These are phyloP conservation scores for Umbellularia californica DNA, from an alignment of 164 flowering plant genomes.

Conservation along the genomic window DNA sequence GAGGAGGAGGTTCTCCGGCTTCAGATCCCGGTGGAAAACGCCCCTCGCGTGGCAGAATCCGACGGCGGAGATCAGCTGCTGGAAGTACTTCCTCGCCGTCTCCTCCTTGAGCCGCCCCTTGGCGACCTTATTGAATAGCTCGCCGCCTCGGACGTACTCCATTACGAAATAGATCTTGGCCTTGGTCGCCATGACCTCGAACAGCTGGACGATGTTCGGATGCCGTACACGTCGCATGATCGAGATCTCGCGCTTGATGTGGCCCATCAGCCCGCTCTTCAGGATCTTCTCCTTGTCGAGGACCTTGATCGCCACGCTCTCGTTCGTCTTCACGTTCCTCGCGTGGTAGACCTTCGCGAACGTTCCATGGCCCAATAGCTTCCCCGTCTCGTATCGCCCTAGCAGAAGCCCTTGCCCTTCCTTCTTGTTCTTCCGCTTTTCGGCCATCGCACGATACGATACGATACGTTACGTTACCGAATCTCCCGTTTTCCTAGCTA, in stretches of 20 bases:
- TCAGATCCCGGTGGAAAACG: conserved; percentile 33
- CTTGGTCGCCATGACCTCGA: conserved; percentile 41
- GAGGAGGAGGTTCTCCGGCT: conserved; percentile 34
- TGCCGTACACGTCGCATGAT: conserved; percentile 32
- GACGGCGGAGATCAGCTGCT: conserved; percentile 37
- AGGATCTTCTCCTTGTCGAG: conserved; percentile 31
- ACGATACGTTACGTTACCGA: not conserved
- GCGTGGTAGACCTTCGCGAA: conserved; percentile 29
- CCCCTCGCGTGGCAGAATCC: conserved; percentile 38
- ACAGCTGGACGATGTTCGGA: conserved; percentile 36
- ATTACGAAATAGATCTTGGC: conserved; percentile 42
- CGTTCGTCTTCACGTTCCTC: conserved; percentile 14
- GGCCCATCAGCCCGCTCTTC: conserved; percentile 21
- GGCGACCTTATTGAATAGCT: conserved; percentile 27
- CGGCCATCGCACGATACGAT: not conserved
- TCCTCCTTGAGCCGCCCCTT: conserved; percentile 32
- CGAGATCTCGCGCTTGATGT: conserved; percentile 28
- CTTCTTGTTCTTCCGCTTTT: conserved; percentile 10
- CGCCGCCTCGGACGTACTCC: conserved; percentile 36
- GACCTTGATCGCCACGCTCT: conserved; percentile 23
- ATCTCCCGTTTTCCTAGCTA: not conserved
- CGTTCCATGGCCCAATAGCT: conserved; percentile 27
- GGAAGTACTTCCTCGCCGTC: conserved; percentile 35
- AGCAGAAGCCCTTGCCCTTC: conserved; percentile 14
- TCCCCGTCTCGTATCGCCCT: conserved; percentile 24